Evolutionary conservation across 805 yeast genomes (phyloP).

Genomic region (Saccharomycopsis sp.): DNA sequence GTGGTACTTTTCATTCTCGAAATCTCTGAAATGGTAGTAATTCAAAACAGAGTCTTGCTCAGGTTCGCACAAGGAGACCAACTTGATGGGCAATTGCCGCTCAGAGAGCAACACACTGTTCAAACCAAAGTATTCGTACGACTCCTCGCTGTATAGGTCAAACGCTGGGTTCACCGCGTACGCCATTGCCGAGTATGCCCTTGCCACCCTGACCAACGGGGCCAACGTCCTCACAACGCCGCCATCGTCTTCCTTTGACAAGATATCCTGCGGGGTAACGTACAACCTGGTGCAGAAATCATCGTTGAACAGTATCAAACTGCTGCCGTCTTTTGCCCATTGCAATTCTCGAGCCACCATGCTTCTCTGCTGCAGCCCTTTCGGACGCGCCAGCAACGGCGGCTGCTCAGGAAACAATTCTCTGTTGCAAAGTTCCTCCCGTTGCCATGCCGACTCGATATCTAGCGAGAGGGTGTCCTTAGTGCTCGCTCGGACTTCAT

Average conservation of each 20-base stretch:
- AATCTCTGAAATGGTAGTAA: slow-evolving; percentile 27
- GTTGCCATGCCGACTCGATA: too few relatives aligned
- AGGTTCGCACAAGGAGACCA: slow-evolving; percentile 23
- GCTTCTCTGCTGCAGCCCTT: too few relatives aligned
- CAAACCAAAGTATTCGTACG: slow-evolving; percentile 18
- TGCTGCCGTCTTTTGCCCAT: slow-evolving; percentile 34
- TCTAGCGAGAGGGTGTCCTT: too few relatives aligned
- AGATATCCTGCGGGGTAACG: slow-evolving; percentile 25
- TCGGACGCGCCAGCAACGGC: too few relatives aligned
- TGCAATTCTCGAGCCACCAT: slow-evolving; percentile 22
- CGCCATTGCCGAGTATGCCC: slow-evolving; percentile 27
- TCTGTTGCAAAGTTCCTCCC: too few relatives aligned
- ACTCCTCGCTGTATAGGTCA: slow-evolving; percentile 26
- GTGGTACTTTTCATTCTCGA: slow-evolving; percentile 28
- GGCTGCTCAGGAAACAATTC: too few relatives aligned
- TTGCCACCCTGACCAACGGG: slow-evolving; percentile 31
- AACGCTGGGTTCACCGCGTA: slow-evolving; percentile 30
- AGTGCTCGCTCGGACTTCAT: too few relatives aligned
- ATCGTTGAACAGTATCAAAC: slow-evolving; percentile 30
- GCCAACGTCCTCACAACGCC: slow-evolving; percentile 21
- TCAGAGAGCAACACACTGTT: slow-evolving; percentile 27
- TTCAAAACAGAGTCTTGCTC: slow-evolving; percentile 17
- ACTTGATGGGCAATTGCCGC: slow-evolving; percentile 30
- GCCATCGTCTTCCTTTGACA: slow-evolving; percentile 17
- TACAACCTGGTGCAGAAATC: slow-evolving; percentile 33